These are phyloP conservation scores for Clohesyomyces aquaticus DNA, from an alignment of 495 filamentous ascomycete species.

Conservation along the genomic window DNA sequence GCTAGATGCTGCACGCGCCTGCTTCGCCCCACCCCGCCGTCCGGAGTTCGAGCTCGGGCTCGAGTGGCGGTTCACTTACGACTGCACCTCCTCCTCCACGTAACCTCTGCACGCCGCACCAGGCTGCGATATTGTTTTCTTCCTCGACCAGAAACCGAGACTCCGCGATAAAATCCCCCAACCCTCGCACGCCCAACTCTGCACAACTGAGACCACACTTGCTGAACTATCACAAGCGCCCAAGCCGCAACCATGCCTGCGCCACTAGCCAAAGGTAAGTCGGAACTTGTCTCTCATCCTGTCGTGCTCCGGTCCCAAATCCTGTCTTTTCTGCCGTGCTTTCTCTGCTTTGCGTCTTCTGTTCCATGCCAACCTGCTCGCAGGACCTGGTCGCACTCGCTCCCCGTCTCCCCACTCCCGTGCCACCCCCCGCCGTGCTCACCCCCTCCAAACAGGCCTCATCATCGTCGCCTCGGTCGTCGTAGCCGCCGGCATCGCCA, in stretches of 20 bases:
- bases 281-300: conserved; percentile 16
- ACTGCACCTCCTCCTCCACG: background rate
- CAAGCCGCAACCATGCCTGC: conserved; percentile 31
- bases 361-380: conserved; percentile 24
- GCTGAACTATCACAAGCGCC: too few species aligned
- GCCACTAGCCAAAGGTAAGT: conserved; percentile 42
- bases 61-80: conserved; percentile 9
- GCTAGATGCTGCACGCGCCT: background rate
- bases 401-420: conserved; percentile 16
- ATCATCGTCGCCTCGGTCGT: conserved; percentile 76
- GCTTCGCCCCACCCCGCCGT: conserved; percentile 3
- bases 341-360: background rate
- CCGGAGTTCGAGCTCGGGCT: conserved; percentile 1
- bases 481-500: conserved; percentile 78
- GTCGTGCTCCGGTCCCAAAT: conserved; percentile 4
- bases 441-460: conserved; percentile 58
- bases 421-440: conserved; percentile 16
- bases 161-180: background rate
- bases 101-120: conserved; percentile 2
- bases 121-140: conserved; percentile 4
- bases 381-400: conserved; percentile 25
- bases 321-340: conserved; percentile 4
- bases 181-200: too few species aligned
- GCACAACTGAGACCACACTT: too few species aligned
- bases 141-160: background rate